phyloP scores from a whole-genome alignment of 441 rosid species.

The Erodium chrysanthum region DNA sequence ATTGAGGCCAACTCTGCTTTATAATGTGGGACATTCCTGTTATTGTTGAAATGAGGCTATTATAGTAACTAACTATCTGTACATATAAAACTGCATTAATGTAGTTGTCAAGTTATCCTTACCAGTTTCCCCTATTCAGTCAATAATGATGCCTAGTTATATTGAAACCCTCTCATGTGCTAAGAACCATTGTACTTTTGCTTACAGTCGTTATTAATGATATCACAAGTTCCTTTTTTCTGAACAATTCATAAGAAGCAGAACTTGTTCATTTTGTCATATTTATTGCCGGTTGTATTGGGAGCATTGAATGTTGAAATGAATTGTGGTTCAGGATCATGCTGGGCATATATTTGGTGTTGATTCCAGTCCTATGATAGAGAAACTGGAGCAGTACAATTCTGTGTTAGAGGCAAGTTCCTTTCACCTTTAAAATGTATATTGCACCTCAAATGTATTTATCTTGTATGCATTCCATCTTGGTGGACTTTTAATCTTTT shows the following conservation, averaged over 20 bases:
- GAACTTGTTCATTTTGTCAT: not conserved
- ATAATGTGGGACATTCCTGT: not conserved
- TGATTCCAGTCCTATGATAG: conserved; percentile 70
- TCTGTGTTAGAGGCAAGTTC: conserved; percentile 57
- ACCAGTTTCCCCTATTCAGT: not conserved
- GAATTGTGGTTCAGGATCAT: conserved; percentile 59
- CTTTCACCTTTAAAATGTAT: conserved; percentile 7
- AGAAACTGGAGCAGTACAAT: conserved; percentile 87
- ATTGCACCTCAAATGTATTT: conserved; percentile 14
- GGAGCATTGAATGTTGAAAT: conserved; percentile 9
- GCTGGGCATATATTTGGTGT: conserved; percentile 94
- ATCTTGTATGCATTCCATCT: not conserved
- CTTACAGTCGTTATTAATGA: not conserved
- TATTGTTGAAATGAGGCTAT: not conserved
- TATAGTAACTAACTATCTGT: not conserved
- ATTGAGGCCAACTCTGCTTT: not conserved
- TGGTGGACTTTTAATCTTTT: not conserved
- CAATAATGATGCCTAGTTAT: not conserved
- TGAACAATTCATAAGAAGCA: not conserved
- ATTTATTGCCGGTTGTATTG: not conserved
- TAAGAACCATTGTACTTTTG: not conserved
- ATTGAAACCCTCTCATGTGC: not conserved
- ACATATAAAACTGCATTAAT: not conserved
- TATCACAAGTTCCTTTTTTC: not conserved
- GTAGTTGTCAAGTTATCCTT: not conserved